Evolutionary conservation across 495 filamentous ascomycete species (phyloP).

Genomic region (Talaromyces thailandensis): DNA sequence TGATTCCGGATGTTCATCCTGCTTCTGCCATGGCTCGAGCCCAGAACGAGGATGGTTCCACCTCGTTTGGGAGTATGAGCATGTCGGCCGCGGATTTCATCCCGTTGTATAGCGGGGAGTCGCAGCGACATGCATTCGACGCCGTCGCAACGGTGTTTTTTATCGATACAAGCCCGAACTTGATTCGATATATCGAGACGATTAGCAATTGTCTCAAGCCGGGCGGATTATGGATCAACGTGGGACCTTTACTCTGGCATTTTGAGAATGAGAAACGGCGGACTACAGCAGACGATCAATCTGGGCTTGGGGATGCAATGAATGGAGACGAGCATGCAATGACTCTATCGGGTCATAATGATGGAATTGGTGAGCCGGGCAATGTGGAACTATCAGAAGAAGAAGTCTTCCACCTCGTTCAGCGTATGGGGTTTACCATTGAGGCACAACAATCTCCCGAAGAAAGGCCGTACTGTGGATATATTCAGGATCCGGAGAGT

Average conservation of each 20-base stretch:
- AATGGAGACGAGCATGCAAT: slow-evolving; percentile 12
- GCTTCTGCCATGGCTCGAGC: slow-evolving; percentile 40
- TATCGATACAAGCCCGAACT: slow-evolving; percentile 90
- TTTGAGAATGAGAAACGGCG: slow-evolving; percentile 44
- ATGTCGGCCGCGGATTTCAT: slow-evolving; percentile 85
- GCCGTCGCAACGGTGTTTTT: slow-evolving; percentile 89
- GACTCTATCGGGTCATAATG: neutral
- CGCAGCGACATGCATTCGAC: slow-evolving; percentile 56
- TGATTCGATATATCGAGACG: slow-evolving; percentile 79
- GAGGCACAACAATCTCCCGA: slow-evolving; percentile 32
- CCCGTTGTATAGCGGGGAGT: slow-evolving; percentile 55
- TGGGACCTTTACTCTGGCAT: slow-evolving; percentile 89
- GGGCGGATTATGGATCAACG: slow-evolving; percentile 77
- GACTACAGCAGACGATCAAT: slow-evolving; percentile 8
- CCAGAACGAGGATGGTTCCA: slow-evolving; percentile 7
- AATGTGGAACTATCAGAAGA: slow-evolving; percentile 81
- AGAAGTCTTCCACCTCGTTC: slow-evolving; percentile 70
- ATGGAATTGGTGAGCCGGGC: slow-evolving; percentile 67
- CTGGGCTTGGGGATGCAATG: slow-evolving; percentile 1
- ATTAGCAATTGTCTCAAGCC: slow-evolving; percentile 68
- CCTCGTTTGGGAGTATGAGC: slow-evolving; percentile 50
- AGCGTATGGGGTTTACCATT: slow-evolving; percentile 68
- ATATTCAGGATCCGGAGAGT: slow-evolving; percentile 73
- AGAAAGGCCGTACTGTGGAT: slow-evolving; percentile 55
- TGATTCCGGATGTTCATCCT: slow-evolving; percentile 72